These are phyloP conservation scores for Jatropha curcas DNA, from an alignment of 345 rosid species.

Conservation along the genomic window DNA sequence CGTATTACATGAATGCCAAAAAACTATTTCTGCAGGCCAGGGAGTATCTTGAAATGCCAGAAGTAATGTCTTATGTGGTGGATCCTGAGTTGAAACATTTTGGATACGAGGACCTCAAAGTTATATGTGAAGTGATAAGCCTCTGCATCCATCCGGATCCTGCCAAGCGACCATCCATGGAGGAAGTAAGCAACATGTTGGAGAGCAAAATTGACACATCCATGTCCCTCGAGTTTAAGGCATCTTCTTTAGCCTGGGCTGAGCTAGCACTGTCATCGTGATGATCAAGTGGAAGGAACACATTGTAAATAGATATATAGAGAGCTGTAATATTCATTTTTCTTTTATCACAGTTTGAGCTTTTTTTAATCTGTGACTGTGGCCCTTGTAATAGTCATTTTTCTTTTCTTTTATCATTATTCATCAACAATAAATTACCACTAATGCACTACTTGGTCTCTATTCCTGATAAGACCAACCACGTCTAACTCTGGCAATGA, in stretches of 20 bases:
- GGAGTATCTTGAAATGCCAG: constrained; percentile 76
- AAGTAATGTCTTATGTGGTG: constrained; percentile 68
- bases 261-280: constrained; percentile 85
- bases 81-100: constrained; percentile 92
- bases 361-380: too few relatives aligned
- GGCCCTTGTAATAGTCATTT: constrained; percentile 48
- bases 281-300: constrained; percentile 26
- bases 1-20: not conserved
- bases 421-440: too few relatives aligned
- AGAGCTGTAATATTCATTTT: constrained; percentile 15
- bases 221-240: constrained; percentile 64
- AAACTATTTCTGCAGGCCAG: constrained; percentile 59
- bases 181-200: constrained; percentile 54
- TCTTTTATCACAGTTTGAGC: not conserved
- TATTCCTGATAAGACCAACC: too few relatives aligned
- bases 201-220: constrained; percentile 79
- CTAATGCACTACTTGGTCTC: too few relatives aligned
- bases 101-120: constrained; percentile 66
- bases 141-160: constrained; percentile 66
- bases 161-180: constrained; percentile 58
- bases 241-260: constrained; percentile 95
- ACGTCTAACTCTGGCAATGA: too few relatives aligned
- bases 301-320: constrained; percentile 40
- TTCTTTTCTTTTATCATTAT: too few relatives aligned
- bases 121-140: constrained; percentile 71